phyloP scores from a whole-genome alignment of 2,329 filamentous ascomycete genomes.

The Hypoxylon sp. region DNA sequence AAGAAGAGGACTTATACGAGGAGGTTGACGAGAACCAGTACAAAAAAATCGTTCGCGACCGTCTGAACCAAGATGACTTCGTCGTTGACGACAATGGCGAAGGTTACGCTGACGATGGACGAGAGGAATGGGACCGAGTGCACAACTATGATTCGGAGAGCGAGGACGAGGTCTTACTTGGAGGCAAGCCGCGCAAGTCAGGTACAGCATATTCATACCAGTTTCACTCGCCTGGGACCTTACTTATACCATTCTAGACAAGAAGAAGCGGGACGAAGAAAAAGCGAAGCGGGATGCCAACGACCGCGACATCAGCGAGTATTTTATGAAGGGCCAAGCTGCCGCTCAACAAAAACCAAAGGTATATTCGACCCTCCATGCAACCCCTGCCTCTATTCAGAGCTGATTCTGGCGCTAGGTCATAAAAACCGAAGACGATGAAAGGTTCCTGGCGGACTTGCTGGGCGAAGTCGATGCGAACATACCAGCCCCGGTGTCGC shows the following conservation, averaged over 20 bases:
- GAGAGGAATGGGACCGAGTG: slow-evolving; percentile 91
- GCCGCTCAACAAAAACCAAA: slow-evolving; percentile 82
- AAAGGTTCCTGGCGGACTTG: slow-evolving; percentile 86
- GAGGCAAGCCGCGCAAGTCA: slow-evolving; percentile 66
- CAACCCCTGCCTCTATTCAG: neutral
- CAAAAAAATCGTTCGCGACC: slow-evolving; percentile 92
- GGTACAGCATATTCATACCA: slow-evolving; percentile 56
- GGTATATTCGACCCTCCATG: slow-evolving; percentile 63
- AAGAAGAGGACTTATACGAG: slow-evolving; percentile 90
- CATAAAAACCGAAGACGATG: slow-evolving; percentile 86
- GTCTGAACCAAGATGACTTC: slow-evolving; percentile 95
- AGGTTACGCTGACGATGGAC: slow-evolving; percentile 95
- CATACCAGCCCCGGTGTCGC: slow-evolving; percentile 67
- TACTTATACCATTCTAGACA: slow-evolving; percentile 67
- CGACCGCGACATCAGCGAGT: slow-evolving; percentile 93
- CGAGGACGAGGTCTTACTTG: slow-evolving; percentile 72
- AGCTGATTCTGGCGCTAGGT: slow-evolving; percentile 63
- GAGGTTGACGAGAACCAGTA: slow-evolving; percentile 97
- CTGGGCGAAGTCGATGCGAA: slow-evolving; percentile 91
- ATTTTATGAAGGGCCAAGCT: slow-evolving; percentile 84
- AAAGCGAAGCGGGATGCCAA: slow-evolving; percentile 87
- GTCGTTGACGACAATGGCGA: slow-evolving; percentile 98
- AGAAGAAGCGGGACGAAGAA: slow-evolving; percentile 90
- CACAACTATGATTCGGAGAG: slow-evolving; percentile 79
- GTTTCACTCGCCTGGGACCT: slow-evolving; percentile 2